Evolutionary conservation across 306 rosid genomes (phyloP).

Genomic region (Citrullus colocynthis): DNA sequence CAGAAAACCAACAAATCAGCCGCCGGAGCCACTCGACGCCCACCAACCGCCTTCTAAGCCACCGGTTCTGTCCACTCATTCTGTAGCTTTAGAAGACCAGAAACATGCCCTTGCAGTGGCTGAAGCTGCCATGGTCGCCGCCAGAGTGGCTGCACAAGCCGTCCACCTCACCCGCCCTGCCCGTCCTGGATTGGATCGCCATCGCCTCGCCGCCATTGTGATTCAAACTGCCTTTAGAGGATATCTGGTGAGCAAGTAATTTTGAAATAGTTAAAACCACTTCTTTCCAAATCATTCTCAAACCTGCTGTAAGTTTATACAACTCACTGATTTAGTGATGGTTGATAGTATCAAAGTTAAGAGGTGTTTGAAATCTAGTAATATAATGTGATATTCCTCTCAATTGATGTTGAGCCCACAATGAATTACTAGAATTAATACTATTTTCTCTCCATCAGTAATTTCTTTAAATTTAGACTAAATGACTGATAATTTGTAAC

Average conservation of each 20-base stretch:
- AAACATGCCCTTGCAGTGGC: slow-evolving; percentile 64
- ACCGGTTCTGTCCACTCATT: background rate
- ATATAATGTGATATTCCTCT: background rate
- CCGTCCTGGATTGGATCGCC: slow-evolving; percentile 17
- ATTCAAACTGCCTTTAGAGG: slow-evolving; percentile 94
- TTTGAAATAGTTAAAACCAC: no score
- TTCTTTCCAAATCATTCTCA: no score
- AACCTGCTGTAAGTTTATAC: no score
- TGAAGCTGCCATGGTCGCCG: slow-evolving; percentile 74
- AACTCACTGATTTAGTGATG: background rate
- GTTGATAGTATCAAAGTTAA: background rate
- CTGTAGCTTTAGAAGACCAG: slow-evolving; percentile 22
- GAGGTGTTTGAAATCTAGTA: background rate
- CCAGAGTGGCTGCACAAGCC: slow-evolving; percentile 57
- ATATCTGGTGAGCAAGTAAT: slow-evolving; percentile 42
- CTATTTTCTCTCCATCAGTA: no score
- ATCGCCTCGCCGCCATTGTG: slow-evolving; percentile 33
- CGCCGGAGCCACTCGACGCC: slow-evolving; percentile 26
- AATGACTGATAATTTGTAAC: no score
- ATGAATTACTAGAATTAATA: no score
- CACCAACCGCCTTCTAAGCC: slow-evolving; percentile 19
- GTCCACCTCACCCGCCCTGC: slow-evolving; percentile 56
- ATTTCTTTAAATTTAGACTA: no score
- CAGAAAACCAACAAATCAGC: slow-evolving; percentile 43
- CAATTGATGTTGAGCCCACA: background rate